Evolutionary conservation across 768 basidiomycete genomes (phyloP), one percentile per base, ranked within the genome.

Genomic region (Tricholoma sp.): DNA sequence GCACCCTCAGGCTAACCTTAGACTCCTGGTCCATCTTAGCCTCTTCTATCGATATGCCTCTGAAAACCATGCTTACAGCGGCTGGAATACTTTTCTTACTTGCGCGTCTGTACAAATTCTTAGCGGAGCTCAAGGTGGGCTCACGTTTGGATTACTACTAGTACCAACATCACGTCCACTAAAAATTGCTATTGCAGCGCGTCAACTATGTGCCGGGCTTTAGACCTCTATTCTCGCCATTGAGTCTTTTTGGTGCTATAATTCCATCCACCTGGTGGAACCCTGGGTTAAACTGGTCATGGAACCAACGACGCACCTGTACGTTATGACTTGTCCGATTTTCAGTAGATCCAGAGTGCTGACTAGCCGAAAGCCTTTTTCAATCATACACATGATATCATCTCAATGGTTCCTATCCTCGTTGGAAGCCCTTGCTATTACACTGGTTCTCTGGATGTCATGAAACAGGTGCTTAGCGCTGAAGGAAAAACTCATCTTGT

Each of bases 401-500:
- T 69, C 7, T 57, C 68, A 11, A 64, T 67, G 1, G 59, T 69
- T 19, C 68, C 68, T 10, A 46, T 62, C 31, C 46, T 65, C 5
- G 16, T 43, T 31, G 67, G 67, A 3, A 49, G 45, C 21, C 45
- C 64, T 11, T 57, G 51, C 22, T 65, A 61, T 39, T 64, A 57
- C 37, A 67, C 61, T 24, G 59, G 67, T 31, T 68, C 67, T 18
- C 49, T 63, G 3, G 64, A 68, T 49, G 66, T 68, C 35, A 47
- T 63, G 27, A 59, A 63, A 49, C 67, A 68, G 53, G 43, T 68
- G 9, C 59, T 68, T 2, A 54, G 54, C 4, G 59, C 52, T 50
- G 66, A 68, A 54, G 41, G 50, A 8, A 65, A 60, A 43, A 29
- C 41, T 12, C 43, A 54, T 37, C 35, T 64, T 2, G 35, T 58